Percentiles rank a stretch among this genome's conserved stretches.
Conservation (phyloP, 345 rosid genomes). For the Anastatica hierochuntica region DNA sequence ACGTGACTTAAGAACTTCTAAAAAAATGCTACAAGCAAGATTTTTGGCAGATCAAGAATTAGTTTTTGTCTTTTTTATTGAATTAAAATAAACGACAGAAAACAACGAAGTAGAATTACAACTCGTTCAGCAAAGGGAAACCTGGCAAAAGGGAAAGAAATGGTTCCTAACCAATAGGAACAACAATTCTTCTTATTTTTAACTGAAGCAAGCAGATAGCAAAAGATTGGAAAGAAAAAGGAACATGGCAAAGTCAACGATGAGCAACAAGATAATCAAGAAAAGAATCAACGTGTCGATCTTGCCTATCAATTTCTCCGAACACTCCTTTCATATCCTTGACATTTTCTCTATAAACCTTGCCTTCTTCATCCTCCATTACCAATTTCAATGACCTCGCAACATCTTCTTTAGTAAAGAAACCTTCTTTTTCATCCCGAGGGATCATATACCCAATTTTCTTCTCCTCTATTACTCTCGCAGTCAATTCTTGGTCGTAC, state of each 20-base stretch:
- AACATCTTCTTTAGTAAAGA: conserved; percentile 22
- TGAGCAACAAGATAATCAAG: conserved; percentile 1
- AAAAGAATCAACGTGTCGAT: conserved; percentile 10
- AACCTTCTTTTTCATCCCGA: conserved; percentile 21
- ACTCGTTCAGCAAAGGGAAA: too few relatives aligned
- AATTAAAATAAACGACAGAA: too few relatives aligned
- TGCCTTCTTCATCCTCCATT: conserved; percentile 29
- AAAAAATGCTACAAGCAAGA: too few relatives aligned
- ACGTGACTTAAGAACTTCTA: too few relatives aligned
- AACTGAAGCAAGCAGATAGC: too few relatives aligned
- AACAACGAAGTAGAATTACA: too few relatives aligned
- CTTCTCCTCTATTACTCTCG: conserved; percentile 23
- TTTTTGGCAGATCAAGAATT: too few relatives aligned
- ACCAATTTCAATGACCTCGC: conserved; percentile 26
- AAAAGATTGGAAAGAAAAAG: too few relatives aligned
- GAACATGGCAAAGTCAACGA: neutral
- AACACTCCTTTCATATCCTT: conserved; percentile 24
- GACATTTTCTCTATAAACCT: conserved; percentile 27
- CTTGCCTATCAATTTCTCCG: conserved; percentile 18
- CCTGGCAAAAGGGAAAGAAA: too few relatives aligned
- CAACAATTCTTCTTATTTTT: too few relatives aligned
- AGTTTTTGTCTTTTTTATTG: too few relatives aligned
- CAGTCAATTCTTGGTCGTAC: conserved; percentile 30
- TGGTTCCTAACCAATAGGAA: too few relatives aligned
- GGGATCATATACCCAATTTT: conserved; percentile 21